Percentiles rank a stretch among this genome's conserved stretches.
These are phyloP conservation scores for Parafenestella ontariensis DNA, from an alignment of 2,329 filamentous ascomycete species.

Conservation along the genomic window DNA sequence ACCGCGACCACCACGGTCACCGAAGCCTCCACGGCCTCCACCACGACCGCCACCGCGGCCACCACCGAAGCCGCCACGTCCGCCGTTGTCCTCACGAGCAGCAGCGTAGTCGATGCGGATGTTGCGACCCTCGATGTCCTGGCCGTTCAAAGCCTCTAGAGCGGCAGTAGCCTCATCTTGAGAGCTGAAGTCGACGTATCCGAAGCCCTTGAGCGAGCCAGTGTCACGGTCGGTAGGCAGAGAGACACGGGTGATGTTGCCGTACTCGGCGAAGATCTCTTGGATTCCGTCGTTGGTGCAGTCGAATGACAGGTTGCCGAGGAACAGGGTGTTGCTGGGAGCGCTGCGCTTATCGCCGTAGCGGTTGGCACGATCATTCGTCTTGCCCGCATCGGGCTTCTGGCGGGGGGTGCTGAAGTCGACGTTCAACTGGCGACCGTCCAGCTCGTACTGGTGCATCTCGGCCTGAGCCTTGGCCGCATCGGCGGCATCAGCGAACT, in stretches of 20 bases:
- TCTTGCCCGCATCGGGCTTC: conserved; percentile 56
- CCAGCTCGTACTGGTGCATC: conserved; percentile 77
- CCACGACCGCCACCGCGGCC: conserved; percentile 61
- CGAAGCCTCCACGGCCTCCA: conserved; percentile 54
- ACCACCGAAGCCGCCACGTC: conserved; percentile 60
- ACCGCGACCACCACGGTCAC: conserved; percentile 61
- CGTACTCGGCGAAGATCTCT: conserved; percentile 75
- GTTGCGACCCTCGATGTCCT: conserved; percentile 73
- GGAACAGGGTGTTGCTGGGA: conserved; percentile 85
- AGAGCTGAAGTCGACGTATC: conserved; percentile 83
- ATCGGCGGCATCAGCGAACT: conserved; percentile 74
- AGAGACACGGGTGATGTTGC: conserved; percentile 77
- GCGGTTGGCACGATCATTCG: conserved; percentile 65
- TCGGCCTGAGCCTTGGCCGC: conserved; percentile 75
- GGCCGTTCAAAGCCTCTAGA: conserved; percentile 73
- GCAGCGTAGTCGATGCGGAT: conserved; percentile 84
- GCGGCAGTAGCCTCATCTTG: conserved; percentile 83
- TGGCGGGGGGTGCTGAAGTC: conserved; percentile 77
- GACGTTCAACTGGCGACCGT: conserved; percentile 77
- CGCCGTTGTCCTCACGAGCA: conserved; percentile 67
- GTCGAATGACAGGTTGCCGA: conserved; percentile 89
- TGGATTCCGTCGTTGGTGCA: conserved; percentile 77
- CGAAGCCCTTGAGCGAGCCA: conserved; percentile 88
- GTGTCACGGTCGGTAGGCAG: conserved; percentile 88
- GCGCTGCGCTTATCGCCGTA: conserved; percentile 83